Conservation (phyloP, 2,329 filamentous ascomycete genomes). For the Domatiomyces globalis region DNA sequence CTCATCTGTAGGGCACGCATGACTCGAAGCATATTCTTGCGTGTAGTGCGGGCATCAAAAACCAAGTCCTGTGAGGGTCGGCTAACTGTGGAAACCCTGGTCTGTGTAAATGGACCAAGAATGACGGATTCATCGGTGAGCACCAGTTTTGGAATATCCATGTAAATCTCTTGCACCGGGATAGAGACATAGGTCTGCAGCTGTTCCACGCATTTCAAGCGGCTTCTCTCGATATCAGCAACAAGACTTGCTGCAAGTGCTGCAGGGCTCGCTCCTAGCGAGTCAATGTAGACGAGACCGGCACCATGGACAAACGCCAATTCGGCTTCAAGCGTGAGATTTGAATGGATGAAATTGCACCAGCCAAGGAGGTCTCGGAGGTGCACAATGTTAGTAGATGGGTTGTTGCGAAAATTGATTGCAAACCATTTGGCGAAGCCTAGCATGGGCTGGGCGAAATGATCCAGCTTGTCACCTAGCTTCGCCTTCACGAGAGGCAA, state of each 20-base stretch:
- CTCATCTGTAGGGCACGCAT: constrained; percentile 73
- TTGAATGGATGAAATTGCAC: constrained; percentile 80
- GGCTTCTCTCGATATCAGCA: constrained; percentile 55
- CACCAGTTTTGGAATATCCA: constrained; percentile 44
- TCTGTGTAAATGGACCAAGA: constrained; percentile 63
- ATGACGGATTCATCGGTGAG: constrained; percentile 40
- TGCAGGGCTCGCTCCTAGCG: constrained; percentile 85
- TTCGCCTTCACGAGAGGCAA: constrained; percentile 73
- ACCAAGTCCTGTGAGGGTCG: constrained; percentile 51
- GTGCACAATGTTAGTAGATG: constrained; percentile 63
- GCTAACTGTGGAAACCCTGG: constrained; percentile 24
- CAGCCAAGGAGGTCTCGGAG: constrained; percentile 86
- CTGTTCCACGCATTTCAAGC: constrained; percentile 57
- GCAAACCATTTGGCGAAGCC: constrained; percentile 91
- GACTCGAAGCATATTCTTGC: constrained; percentile 78
- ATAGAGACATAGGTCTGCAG: constrained; percentile 50
- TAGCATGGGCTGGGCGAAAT: constrained; percentile 57
- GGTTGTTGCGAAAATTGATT: constrained; percentile 58
- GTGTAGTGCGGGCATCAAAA: constrained; percentile 79
- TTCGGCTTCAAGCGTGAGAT: constrained; percentile 33
- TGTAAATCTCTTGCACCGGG: constrained; percentile 54
- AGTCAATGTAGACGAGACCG: constrained; percentile 90
- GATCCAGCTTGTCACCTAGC: constrained; percentile 41
- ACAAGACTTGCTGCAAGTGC: constrained; percentile 63
- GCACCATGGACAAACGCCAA: constrained; percentile 65